Percentiles rank a stretch among this genome's conserved stretches.
phyloP scores from a whole-genome alignment of 2,329 filamentous ascomycete species.

The Sordariomycetes sp. region DNA sequence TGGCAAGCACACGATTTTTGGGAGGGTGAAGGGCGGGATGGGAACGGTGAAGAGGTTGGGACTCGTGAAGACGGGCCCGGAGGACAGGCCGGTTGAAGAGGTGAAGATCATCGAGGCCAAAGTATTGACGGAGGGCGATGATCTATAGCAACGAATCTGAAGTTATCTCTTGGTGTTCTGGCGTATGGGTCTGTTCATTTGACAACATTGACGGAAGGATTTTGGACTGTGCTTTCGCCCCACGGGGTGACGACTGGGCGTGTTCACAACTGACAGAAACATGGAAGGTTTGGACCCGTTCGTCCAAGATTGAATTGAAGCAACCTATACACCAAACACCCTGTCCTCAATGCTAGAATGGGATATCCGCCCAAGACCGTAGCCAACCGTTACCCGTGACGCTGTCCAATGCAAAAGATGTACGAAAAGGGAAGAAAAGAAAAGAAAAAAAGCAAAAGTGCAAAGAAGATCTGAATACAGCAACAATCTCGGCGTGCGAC shows the following conservation, averaged over 20 bases:
- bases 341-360: neutral
- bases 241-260: too few species aligned
- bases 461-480: too few species aligned
- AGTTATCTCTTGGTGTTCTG: too few species aligned
- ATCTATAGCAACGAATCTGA: too few species aligned
- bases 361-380: slow-evolving; percentile 1
- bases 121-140: slow-evolving; percentile 37
- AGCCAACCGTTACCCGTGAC: slow-evolving; percentile 1
- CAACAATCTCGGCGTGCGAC: too few species aligned
- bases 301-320: too few species aligned
- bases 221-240: too few species aligned
- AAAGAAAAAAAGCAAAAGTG: neutral
- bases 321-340: neutral
- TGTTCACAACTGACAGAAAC: too few species aligned
- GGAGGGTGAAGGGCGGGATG: slow-evolving; percentile 77
- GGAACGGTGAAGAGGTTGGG: slow-evolving; percentile 81
- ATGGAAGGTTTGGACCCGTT: too few species aligned
- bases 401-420: neutral
- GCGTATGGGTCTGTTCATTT: too few species aligned
- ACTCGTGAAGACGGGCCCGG: slow-evolving; percentile 69
- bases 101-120: slow-evolving; percentile 70
- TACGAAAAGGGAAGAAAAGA: neutral
- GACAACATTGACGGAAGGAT: too few species aligned
- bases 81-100: slow-evolving; percentile 74
- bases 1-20: slow-evolving; percentile 95